phyloP scores from a whole-genome alignment of 1,284 basidiomycete species.

The Peniophora sp. region DNA sequence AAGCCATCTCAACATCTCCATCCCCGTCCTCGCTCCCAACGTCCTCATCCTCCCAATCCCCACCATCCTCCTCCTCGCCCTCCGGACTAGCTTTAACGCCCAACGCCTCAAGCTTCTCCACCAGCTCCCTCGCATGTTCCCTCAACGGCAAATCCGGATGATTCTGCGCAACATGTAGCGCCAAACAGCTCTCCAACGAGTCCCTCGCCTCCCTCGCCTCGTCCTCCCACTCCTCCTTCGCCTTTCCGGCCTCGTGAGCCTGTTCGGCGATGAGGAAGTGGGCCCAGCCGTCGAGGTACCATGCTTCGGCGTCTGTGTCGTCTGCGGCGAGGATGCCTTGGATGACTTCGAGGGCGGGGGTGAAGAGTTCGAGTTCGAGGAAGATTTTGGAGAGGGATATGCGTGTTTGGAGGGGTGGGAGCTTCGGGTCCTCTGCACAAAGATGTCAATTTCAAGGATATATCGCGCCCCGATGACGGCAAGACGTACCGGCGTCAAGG shows the following conservation, averaged over 20 bases:
- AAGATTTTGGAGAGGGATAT: slow-evolving; percentile 77
- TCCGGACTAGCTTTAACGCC: slow-evolving; percentile 61
- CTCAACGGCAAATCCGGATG: slow-evolving; percentile 77
- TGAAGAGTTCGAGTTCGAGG: slow-evolving; percentile 70
- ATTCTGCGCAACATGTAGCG: slow-evolving; percentile 62
- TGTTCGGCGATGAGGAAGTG: slow-evolving; percentile 77
- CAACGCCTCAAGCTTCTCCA: slow-evolving; percentile 57
- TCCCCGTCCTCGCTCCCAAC: slow-evolving; percentile 44
- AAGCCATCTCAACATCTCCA: slow-evolving; percentile 55
- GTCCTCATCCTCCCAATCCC: slow-evolving; percentile 46
- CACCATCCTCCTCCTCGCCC: slow-evolving; percentile 42
- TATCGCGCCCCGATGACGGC: neutral
- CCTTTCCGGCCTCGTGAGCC: slow-evolving; percentile 49
- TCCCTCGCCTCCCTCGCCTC: slow-evolving; percentile 76
- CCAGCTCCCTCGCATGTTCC: slow-evolving; percentile 70
- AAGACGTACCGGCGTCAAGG: slow-evolving; percentile 54
- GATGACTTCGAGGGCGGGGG: slow-evolving; percentile 69
- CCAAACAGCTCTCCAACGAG: slow-evolving; percentile 77
- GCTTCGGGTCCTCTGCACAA: slow-evolving; percentile 52
- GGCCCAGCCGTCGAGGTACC: slow-evolving; percentile 94
- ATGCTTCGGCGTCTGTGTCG: slow-evolving; percentile 85
- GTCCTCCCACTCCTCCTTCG: slow-evolving; percentile 65
- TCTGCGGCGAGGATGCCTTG: slow-evolving; percentile 77
- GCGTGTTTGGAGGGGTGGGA: slow-evolving; percentile 73
- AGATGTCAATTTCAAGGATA: neutral